Percentiles rank a stretch among this genome's conserved stretches.
These are phyloP conservation scores for Planoprotostelium fungivorum DNA, from an alignment of 78 protist species.

Conservation along the genomic window DNA sequence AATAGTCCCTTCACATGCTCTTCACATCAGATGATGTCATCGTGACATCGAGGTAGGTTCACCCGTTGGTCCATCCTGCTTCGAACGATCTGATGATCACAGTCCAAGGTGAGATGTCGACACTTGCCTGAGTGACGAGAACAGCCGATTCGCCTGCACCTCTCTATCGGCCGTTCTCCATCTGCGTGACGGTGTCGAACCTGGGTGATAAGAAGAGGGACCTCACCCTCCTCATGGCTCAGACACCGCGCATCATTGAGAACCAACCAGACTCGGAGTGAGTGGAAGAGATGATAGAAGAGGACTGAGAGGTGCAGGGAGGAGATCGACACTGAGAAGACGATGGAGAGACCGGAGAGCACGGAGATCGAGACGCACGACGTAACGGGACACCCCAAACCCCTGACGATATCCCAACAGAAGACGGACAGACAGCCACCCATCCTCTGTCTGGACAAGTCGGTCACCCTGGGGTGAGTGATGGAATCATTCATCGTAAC, in stretches of 20 bases:
- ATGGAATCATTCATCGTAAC: background rate
- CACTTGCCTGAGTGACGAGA: background rate
- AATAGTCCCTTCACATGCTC: too few species aligned
- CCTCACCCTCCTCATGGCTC: background rate
- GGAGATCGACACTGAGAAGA: too few species aligned
- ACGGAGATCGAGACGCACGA: too few species aligned
- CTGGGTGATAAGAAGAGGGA: background rate
- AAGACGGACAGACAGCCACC: background rate
- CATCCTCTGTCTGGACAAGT: background rate
- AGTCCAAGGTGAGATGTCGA: background rate
- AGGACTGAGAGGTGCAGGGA: too few species aligned
- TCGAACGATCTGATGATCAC: background rate
- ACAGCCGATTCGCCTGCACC: background rate
- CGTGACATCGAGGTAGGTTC: too few species aligned
- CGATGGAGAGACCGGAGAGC: too few species aligned
- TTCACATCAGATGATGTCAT: too few species aligned
- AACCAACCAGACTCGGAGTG: background rate
- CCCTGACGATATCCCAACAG: background rate
- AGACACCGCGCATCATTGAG: background rate
- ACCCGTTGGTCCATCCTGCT: background rate
- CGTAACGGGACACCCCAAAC: too few species aligned
- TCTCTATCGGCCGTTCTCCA: background rate
- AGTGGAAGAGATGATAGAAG: too few species aligned
- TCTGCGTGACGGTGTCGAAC: background rate
- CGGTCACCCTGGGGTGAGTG: background rate